Percentiles rank a stretch among this genome's conserved stretches.
phyloP scores from a whole-genome alignment of 2,329 filamentous ascomycete genomes.

The Ascomycota sp. region DNA sequence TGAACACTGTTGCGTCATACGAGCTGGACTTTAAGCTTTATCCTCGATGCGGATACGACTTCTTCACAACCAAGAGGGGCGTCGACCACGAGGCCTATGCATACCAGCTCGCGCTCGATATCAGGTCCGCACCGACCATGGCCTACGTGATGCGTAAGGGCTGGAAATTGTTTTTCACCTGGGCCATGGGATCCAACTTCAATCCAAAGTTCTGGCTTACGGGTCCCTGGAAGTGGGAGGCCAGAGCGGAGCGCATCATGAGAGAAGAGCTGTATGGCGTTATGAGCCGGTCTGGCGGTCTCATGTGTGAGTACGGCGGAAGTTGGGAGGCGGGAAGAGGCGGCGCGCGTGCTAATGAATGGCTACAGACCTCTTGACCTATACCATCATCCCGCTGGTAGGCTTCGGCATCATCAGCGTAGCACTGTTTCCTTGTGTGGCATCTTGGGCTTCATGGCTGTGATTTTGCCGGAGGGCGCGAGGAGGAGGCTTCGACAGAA shows the following conservation, averaged over 20 bases:
- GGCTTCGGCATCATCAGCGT: constrained; percentile 15
- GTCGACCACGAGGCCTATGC: constrained; percentile 29
- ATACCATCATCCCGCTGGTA: constrained; percentile 15
- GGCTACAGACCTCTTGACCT: constrained; percentile 13
- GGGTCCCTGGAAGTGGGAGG: constrained; percentile 21
- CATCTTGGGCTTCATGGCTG: too few relatives aligned
- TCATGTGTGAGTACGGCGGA: constrained; percentile 13
- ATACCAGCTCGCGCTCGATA: constrained; percentile 27
- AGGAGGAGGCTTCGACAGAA: too few relatives aligned
- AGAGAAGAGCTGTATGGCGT: constrained; percentile 19
- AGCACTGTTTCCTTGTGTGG: constrained; percentile 7
- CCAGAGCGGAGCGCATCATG: constrained; percentile 17
- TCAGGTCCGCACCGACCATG: constrained; percentile 20
- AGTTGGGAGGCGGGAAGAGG: too few relatives aligned
- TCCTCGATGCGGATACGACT: constrained; percentile 11
- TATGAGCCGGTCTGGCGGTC: constrained; percentile 15
- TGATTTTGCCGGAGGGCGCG: too few relatives aligned
- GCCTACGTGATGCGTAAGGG: constrained; percentile 13
- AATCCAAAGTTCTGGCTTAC: constrained; percentile 26
- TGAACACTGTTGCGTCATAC: constrained; percentile 11
- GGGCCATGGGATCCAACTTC: constrained; percentile 28
- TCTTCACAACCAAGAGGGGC: constrained; percentile 15
- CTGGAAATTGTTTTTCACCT: constrained; percentile 19
- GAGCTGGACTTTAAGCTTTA: constrained; percentile 21
- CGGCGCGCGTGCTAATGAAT: constrained; percentile 3